Evolutionary conservation across 306 rosid species (phyloP).

Genomic region (Cicer judaicum): DNA sequence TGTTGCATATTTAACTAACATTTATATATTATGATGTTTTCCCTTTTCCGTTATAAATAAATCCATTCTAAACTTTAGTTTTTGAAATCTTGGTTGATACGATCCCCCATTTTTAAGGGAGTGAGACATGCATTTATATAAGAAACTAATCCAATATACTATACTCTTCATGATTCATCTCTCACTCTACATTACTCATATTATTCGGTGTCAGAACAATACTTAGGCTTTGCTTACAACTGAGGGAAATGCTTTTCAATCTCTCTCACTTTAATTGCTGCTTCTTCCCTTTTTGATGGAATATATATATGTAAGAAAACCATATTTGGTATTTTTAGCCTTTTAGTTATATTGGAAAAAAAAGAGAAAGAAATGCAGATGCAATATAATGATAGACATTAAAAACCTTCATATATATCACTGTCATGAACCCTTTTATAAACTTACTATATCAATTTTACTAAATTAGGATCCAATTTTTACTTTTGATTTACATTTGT

Average conservation of each 20-base stretch:
- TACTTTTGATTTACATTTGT: slow-evolving; percentile 34
- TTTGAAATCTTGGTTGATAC: slow-evolving; percentile 30
- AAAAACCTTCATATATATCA: no score
- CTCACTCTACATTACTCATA: slow-evolving; percentile 16
- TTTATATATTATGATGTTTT: not conserved
- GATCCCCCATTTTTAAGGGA: slow-evolving; percentile 39
- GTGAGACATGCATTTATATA: slow-evolving; percentile 37
- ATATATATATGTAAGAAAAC: slow-evolving; percentile 35
- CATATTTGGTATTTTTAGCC: no score
- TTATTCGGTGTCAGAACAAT: no score
- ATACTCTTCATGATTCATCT: slow-evolving; percentile 11
- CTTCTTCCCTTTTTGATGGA: slow-evolving; percentile 11
- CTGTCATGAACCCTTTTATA: no score
- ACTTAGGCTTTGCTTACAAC: slow-evolving; percentile 28
- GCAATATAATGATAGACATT: no score
- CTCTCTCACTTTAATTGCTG: slow-evolving; percentile 34
- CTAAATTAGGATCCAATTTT: not conserved
- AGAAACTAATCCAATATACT: slow-evolving; percentile 10
- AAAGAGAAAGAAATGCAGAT: no score
- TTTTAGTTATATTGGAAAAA: no score
- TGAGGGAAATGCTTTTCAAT: slow-evolving; percentile 47
- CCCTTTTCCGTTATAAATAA: not conserved
- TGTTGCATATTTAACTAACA: no score
- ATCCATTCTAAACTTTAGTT: not conserved
- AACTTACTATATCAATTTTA: not conserved